Evolutionary conservation across 306 rosid species (phyloP).

Genomic region (apple (Malus domestica)): ASM211411v1 NC_041799.1:4710001-4710500

Average conservation of each 20-base stretch:
- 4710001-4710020: constrained; percentile 45
- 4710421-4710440: constrained; percentile 55
- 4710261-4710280: constrained; percentile 75
- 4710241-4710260: constrained; percentile 93
- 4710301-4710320: constrained; percentile 46
- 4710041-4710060: constrained; percentile 89
- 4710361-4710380: constrained; percentile 73
- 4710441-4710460: constrained; percentile 67
- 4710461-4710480: constrained; percentile 53
- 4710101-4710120: constrained; percentile 88
- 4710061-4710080: constrained; percentile 82
- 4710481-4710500: constrained; percentile 73
- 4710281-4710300: constrained; percentile 59
- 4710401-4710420: constrained; percentile 84
- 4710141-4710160: constrained; percentile 70
- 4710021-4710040: constrained; percentile 63
- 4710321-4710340: constrained; percentile 46
- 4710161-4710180: constrained; percentile 66
- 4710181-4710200: constrained; percentile 45
- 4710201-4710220: constrained; percentile 64
- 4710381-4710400: constrained; percentile 90
- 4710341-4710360: constrained; percentile 65
- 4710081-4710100: constrained; percentile 70
- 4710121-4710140: constrained; percentile 91
- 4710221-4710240: constrained; percentile 87